Conservation (phyloP, 2,329 filamentous ascomycete species). For the Penicillium sp. region DNA sequence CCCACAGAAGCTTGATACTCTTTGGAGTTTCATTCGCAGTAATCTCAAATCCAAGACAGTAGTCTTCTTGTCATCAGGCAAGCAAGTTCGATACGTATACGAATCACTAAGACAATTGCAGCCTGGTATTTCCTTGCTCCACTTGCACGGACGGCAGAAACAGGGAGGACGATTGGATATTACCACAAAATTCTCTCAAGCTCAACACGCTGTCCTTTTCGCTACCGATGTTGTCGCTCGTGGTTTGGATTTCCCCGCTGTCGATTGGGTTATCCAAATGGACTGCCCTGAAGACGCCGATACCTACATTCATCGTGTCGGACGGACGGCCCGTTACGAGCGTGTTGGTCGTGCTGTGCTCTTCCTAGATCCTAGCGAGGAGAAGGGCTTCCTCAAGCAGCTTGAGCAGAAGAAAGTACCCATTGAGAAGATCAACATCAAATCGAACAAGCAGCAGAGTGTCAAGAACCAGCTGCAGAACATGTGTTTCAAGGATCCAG, state of each 20-base stretch:
- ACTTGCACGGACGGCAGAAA: slow-evolving; percentile 92
- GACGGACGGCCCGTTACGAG: slow-evolving; percentile 90
- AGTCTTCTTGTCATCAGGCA: slow-evolving; percentile 91
- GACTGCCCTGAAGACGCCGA: slow-evolving; percentile 96
- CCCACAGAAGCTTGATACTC: slow-evolving; percentile 81
- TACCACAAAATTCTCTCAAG: slow-evolving; percentile 74
- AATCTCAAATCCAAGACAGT: slow-evolving; percentile 94
- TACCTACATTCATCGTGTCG: slow-evolving; percentile 96
- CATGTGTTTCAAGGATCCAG: slow-evolving; percentile 92
- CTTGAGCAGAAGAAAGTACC: slow-evolving; percentile 87
- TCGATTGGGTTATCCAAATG: slow-evolving; percentile 99
- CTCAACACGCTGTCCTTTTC: slow-evolving; percentile 84
- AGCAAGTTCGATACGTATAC: slow-evolving; percentile 94
- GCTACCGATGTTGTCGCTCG: slow-evolving; percentile 93
- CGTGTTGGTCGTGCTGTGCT: slow-evolving; percentile 82
- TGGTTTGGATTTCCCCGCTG: slow-evolving; percentile 91
- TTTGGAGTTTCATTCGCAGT: slow-evolving; percentile 88
- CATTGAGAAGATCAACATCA: slow-evolving; percentile 80
- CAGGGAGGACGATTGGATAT: slow-evolving; percentile 85
- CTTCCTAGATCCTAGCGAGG: slow-evolving; percentile 89
- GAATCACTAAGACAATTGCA: slow-evolving; percentile 91
- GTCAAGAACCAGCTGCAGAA: slow-evolving; percentile 84
- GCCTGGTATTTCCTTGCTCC: slow-evolving; percentile 87
- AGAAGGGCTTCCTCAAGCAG: slow-evolving; percentile 81
- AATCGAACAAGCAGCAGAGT: slow-evolving; percentile 82